Conservation (phyloP, 805 yeast genomes). For the Saccharomyces jurei region DNA sequence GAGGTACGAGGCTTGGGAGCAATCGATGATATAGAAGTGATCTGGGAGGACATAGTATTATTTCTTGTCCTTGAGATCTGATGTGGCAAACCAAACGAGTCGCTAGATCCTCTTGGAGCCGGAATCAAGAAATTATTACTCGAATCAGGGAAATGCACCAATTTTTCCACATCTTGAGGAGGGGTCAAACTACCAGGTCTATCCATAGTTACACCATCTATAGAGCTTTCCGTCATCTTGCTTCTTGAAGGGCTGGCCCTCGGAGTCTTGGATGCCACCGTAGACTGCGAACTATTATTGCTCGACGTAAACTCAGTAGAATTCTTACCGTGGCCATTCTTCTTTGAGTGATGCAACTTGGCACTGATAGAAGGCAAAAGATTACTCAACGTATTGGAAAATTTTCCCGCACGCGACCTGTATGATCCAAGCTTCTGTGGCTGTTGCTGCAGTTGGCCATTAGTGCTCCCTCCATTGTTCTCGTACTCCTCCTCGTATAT, state of each 20-base stretch:
- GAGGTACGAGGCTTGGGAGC: conserved; percentile 15
- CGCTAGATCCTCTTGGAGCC: conserved; percentile 25
- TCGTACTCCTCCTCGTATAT: conserved; percentile 26
- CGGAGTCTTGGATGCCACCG: conserved; percentile 9
- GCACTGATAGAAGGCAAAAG: conserved; percentile 32
- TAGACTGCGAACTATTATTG: conserved; percentile 11
- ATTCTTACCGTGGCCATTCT: conserved; percentile 7
- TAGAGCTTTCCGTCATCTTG: conserved; percentile 11
- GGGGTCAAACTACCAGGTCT: conserved; percentile 21
- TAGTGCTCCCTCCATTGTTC: conserved; percentile 1
- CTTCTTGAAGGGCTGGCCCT: conserved; percentile 8
- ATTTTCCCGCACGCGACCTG: conserved; percentile 28
- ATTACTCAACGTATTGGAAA: conserved; percentile 29
- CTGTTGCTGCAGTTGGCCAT: conserved; percentile 9
- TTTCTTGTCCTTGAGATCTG: conserved; percentile 28
- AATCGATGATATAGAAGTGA: conserved; percentile 27
- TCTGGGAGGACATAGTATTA: conserved; percentile 30
- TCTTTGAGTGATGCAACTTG: conserved; percentile 25
- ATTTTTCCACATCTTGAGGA: conserved; percentile 21
- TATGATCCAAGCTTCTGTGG: conserved; percentile 30
- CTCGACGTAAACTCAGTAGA: conserved; percentile 7
- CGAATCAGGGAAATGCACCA: conserved; percentile 24
- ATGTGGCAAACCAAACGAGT: conserved; percentile 22
- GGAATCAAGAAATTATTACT: conserved; percentile 15
- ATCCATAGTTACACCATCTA: conserved; percentile 14